A percentile compares a stretch with the other conserved stretches of the same genome.
Evolutionary conservation across 257 asterid genomes (phyloP).

Genomic region (Solanum etuberosum): DNA sequence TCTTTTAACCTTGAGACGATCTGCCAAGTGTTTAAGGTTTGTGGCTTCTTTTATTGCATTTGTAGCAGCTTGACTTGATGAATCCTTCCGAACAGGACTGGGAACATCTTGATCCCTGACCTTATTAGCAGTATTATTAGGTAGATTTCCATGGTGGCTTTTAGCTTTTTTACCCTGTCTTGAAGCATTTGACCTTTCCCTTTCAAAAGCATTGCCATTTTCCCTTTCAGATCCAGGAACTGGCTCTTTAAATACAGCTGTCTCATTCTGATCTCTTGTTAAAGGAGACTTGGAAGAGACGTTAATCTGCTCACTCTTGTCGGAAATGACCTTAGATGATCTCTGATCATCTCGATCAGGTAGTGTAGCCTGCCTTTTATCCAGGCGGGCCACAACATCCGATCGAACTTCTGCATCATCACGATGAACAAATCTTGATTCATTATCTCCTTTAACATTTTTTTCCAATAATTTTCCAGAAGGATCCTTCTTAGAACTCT

Average conservation of each 20-base stretch:
- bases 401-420: slow-evolving; percentile 15
- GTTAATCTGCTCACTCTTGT: slow-evolving; percentile 34
- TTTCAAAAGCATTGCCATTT: slow-evolving; percentile 38
- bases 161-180: slow-evolving; percentile 49
- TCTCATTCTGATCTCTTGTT: slow-evolving; percentile 50
- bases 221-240: slow-evolving; percentile 54
- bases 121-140: slow-evolving; percentile 32
- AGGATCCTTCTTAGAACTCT: slow-evolving; percentile 40
- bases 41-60: slow-evolving; percentile 89
- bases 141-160: slow-evolving; percentile 34
- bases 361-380: slow-evolving; percentile 34
- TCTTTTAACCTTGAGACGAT: slow-evolving; percentile 68
- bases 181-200: slow-evolving; percentile 31
- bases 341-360: slow-evolving; percentile 35
- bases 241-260: slow-evolving; percentile 20
- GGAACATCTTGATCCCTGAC: slow-evolving; percentile 52
- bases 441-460: slow-evolving; percentile 32
- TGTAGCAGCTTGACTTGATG: slow-evolving; percentile 77
- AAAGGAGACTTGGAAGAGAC: slow-evolving; percentile 46
- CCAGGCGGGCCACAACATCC: slow-evolving; percentile 27
- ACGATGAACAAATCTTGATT: slow-evolving; percentile 24
- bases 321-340: slow-evolving; percentile 23
- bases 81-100: slow-evolving; percentile 79
- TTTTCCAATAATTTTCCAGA: slow-evolving; percentile 39
- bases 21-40: slow-evolving; percentile 93